These are phyloP conservation scores for Galerina sulciceps DNA, from an alignment of 768 basidiomycete species.

Conservation along the genomic window DNA sequence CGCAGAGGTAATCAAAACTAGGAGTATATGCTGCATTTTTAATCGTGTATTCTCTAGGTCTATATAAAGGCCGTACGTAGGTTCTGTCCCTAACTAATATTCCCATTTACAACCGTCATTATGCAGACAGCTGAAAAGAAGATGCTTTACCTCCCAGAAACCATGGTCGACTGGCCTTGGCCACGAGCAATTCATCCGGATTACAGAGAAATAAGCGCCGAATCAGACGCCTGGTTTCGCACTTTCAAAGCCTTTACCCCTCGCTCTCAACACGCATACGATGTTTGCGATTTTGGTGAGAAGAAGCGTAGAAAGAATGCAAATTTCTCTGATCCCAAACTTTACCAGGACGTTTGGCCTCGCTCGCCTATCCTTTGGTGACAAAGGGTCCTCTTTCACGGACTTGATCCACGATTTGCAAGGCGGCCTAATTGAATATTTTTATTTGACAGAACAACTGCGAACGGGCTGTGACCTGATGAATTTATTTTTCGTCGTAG, in stretches of 20 bases:
- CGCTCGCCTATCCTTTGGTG: conserved; percentile 38
- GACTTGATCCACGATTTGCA: neutral
- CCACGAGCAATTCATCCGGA: conserved; percentile 40
- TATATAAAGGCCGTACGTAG: too few species aligned
- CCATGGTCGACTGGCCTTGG: conserved; percentile 47
- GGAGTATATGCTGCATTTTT: too few species aligned
- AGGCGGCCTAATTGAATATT: conserved; percentile 13
- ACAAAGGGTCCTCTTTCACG: conserved; percentile 31
- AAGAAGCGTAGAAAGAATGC: too few species aligned
- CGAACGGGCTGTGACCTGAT: conserved; percentile 49
- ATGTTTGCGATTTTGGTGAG: conserved; percentile 46
- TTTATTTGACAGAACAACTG: neutral
- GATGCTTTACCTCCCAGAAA: conserved; percentile 38
- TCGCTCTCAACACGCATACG: conserved; percentile 41
- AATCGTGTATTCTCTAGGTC: too few species aligned
- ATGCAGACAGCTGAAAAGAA: neutral
- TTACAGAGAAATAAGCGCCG: conserved; percentile 35
- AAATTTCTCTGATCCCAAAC: neutral
- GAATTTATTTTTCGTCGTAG: conserved; percentile 50
- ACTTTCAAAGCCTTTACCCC: conserved; percentile 38
- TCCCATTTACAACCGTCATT: too few species aligned
- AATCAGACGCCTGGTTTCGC: conserved; percentile 42
- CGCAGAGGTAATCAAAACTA: too few species aligned
- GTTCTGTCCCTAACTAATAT: too few species aligned
- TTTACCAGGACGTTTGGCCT: conserved; percentile 38